Base-by-base conservation (phyloP, 192 early-diverging fungal genomes). In the Backusella tarrabulga region DNA sequence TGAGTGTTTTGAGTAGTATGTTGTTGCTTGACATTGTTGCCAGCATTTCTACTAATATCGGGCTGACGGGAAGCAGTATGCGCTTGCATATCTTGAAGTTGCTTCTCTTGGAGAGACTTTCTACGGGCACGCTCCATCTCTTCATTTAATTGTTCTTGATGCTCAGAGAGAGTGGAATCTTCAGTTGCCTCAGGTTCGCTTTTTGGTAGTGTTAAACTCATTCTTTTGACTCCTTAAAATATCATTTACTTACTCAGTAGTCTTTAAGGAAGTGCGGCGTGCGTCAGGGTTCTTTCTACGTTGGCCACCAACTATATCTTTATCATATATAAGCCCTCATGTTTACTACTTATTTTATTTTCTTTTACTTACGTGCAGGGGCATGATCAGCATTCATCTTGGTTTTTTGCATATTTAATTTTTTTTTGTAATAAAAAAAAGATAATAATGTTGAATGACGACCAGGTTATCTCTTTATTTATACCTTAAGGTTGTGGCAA, bases 21-120 rank as follows among this genome's bases (percentile, higher is more conserved):
- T 26, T 71, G 69, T 42, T 71, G 36, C 40, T 72, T 44, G 6
- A 72, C 71, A 32, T 72, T 23, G 6, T 41, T 29, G 7, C 71
- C 71, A 72, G 71, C 71, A 50, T 72, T 72, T 41, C 42, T 44
- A 44, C 15, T 44, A 15, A 72, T 46, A 19, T 72, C 71, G 19
- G 71, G 42, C 32, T 72, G 71, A 50, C 71, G 71, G 34, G 42
- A 50, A 50, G 71, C 71, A 46, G 40, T 72, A 19, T 46, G 71
- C 6, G 40, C 41, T 17, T 46, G 41, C 71, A 72, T 72, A 17
- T 72, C 71, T 50, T 72, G 44, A 46, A 21, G 4, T 8, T 72
- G 71, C 26, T 41, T 72, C 40, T 72, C 71, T 72, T 72, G 42
- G 26, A 50, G 40, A 0, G 40, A 15, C 26, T 44, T 36, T 72